Evolutionary conservation across 139 green algal species (phyloP), one percentile per base, ranked within the genome.

Genomic region (Auxenochlorella protothecoides): DNA sequence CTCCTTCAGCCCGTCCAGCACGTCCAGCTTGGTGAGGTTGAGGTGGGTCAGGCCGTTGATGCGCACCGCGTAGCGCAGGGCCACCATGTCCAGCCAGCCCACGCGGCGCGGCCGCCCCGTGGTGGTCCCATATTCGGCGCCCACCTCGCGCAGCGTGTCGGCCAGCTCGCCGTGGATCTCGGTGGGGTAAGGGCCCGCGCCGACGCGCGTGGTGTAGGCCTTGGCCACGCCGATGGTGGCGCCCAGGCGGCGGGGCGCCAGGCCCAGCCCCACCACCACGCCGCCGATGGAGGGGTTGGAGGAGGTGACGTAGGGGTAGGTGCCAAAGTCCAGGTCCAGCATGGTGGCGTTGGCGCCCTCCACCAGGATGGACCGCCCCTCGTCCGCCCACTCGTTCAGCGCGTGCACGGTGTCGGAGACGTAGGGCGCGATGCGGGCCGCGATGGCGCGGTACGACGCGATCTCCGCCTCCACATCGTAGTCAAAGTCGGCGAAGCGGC

Each of bases 1-100:
- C 72, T 96, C 91, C 0, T 83, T 66, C 11, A 97, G 81, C 1
- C 82, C 80, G 44, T 75, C 87, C 14, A 99, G 81, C 70, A 97
- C 92, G 67, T 99, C 95, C 65, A 99, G 88, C 89, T 99, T 99
- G 65, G 95, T 99, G 5, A 99, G 81, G 90, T 99, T 99, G 44
- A 99, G 77, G 77, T 95, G 86, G 2, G 90, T 98, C 69, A 99
- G 83, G 51, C 95, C 95, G 77, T 99, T 99, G 80, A 99, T 94
- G 63, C 80, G 70, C 8, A 65, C 69, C 5, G 83, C 89, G 75
- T 96, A 99, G 63, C 82, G 84, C 65, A 99, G 84, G 0, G 92
- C 92, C 6, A 96, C 87, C 12, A 99, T 90, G 83, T 99, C 95
- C 71, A 99, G 88, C 95, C 95, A 99, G 53, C 95, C 95, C 56